Evolutionary conservation across 2,329 filamentous ascomycete species (phyloP), one percentile per base, ranked within the genome.

Genomic region (Alternaria tenuissima): DNA sequence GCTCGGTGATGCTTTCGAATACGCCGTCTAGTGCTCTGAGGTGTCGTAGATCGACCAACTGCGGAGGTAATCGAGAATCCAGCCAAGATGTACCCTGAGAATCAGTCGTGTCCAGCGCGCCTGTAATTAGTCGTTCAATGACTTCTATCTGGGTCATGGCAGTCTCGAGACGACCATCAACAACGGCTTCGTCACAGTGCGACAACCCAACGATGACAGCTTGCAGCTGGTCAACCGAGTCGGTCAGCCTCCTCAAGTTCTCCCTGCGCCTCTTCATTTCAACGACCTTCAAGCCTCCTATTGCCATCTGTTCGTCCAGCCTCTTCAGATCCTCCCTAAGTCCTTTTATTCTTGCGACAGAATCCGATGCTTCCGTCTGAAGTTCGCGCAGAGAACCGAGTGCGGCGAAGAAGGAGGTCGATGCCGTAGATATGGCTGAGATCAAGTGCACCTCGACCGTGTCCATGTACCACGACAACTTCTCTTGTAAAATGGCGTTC

Each of bases 381-480:
- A 99, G 83, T 75, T 97, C 93, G 66, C 93, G 91, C 34, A 99
- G 82, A 0, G 94, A 96, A 0, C 95, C 94, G 1, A 99, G 83
- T 0, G 95, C 95, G 0, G 93, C 94, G 73, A 99, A 99, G 78
- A 99, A 99, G 0, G 94, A 97, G 0, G 93, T 93, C 0, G 95
- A 98, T 1, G 95, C 95, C 0, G 92, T 93, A 3, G 94, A 98
- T 64, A 99, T 99, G 0, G 94, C 97, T 32, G 92, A 93, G 69
- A 99, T 97, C 7, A 99, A 83, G 76, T 99, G 95, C 55, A 99
- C 93, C 76, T 99, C 95, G 22, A 99, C 93, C 0, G 95, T 99
- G 76, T 99, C 95, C 93, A 99, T 97, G 78, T 99, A 99, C 95
- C 95, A 99, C 0, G 95, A 98, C 12, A 99, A 83, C 79, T 99